Evolutionary conservation across 306 rosid genomes (phyloP).

Genomic region (Acacia confusa): DNA sequence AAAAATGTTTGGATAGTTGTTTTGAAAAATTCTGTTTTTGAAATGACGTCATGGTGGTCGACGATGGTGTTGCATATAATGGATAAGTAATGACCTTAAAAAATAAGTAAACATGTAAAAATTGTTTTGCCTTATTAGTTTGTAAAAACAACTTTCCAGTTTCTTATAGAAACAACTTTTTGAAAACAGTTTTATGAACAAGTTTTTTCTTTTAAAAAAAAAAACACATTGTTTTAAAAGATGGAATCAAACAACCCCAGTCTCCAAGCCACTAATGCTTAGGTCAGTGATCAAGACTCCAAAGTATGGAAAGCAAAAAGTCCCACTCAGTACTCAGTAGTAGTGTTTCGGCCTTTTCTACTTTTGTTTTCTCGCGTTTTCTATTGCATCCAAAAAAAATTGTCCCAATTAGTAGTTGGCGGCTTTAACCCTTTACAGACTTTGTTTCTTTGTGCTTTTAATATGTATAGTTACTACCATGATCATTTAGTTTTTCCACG

Average conservation of each 20-base stretch:
- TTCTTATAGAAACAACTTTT: too few relatives aligned
- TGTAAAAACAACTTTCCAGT: too few relatives aligned
- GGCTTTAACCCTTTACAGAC: slow-evolving; percentile 17
- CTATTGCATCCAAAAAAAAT: not conserved
- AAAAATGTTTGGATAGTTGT: too few relatives aligned
- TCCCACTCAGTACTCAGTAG: slow-evolving; percentile 33
- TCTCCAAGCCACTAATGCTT: slow-evolving; percentile 2
- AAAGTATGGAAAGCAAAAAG: slow-evolving; percentile 40
- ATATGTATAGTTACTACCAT: slow-evolving; percentile 36
- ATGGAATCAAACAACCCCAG: not conserved
- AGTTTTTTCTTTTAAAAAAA: too few relatives aligned
- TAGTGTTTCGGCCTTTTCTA: not conserved
- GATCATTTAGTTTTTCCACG: slow-evolving; percentile 32
- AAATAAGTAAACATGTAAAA: too few relatives aligned
- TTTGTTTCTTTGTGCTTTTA: slow-evolving; percentile 51
- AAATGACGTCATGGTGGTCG: too few relatives aligned
- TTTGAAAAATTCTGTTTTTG: too few relatives aligned
- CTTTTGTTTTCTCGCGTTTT: not conserved
- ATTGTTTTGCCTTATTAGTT: too few relatives aligned
- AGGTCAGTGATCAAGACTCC: slow-evolving; percentile 29
- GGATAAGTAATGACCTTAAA: too few relatives aligned
- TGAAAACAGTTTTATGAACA: too few relatives aligned
- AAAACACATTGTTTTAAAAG: too few relatives aligned
- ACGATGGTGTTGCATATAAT: too few relatives aligned
- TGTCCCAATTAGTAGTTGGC: slow-evolving; percentile 36